Evolutionary conservation across 2,329 filamentous ascomycete species (phyloP), one percentile per base, ranked within the genome.

Genomic region (Aureobasidium subglaciale): DNA sequence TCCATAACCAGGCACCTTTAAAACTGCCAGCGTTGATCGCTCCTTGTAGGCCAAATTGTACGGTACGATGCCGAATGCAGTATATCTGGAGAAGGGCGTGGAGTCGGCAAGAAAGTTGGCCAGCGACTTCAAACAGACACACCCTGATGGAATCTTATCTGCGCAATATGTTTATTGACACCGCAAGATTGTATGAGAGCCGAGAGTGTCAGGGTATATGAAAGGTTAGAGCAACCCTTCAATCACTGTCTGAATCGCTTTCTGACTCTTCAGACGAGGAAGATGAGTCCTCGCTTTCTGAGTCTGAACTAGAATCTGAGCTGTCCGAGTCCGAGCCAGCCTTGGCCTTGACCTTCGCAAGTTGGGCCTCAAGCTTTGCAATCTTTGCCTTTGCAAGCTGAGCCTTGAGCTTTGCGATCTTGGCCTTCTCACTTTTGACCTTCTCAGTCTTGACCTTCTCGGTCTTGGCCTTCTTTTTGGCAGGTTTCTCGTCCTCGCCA

Each of bases 121-220:
- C n/a, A n/a, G n/a, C n/a, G n/a, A n/a, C n/a, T n/a, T n/a, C n/a
- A n/a, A n/a, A n/a, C n/a, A n/a, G n/a, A n/a, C n/a, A n/a, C n/a
- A n/a, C n/a, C n/a, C n/a, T n/a, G n/a, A n/a, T n/a, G n/a, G n/a
- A n/a, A n/a, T n/a, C n/a, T n/a, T n/a, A n/a, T n/a, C n/a, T n/a
- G n/a, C n/a, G n/a, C n/a, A n/a, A n/a, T n/a, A n/a, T n/a, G n/a
- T n/a, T n/a, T n/a, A n/a, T n/a, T n/a, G n/a, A n/a, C n/a, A n/a
- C n/a, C n/a, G n/a, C n/a, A n/a, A n/a, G n/a, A n/a, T n/a, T n/a
- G n/a, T n/a, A n/a, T n/a, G n/a, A n/a, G n/a, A n/a, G n/a, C n/a
- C n/a, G 29, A 30, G 84, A 84, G 72, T 73, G 34, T n/a, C 18
- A n/a, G 13, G 22, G 13, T 5, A 16, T 25, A 11, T 6, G 9